These are phyloP conservation scores for Ploettnerulaceae sp. DNA, from an alignment of 2,329 filamentous ascomycete genomes.

Conservation along the genomic window DNA sequence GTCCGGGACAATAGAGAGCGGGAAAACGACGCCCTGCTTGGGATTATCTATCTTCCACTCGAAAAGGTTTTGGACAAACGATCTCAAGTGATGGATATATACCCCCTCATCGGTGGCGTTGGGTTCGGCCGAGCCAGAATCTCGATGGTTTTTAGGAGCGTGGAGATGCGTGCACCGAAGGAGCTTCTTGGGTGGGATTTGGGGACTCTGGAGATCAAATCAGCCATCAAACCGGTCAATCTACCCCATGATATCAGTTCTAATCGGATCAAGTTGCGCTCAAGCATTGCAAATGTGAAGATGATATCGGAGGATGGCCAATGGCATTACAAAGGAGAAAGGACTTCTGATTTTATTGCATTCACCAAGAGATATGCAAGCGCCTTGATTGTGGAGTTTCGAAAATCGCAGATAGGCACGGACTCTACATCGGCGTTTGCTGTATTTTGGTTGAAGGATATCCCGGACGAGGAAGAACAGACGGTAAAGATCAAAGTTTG, in stretches of 20 bases:
- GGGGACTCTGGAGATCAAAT: slow-evolving; percentile 63
- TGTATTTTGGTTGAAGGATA: slow-evolving; percentile 64
- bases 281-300: slow-evolving; percentile 56
- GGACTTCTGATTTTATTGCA: slow-evolving; percentile 45
- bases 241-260: slow-evolving; percentile 44
- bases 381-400: slow-evolving; percentile 53
- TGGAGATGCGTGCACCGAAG: slow-evolving; percentile 56
- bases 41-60: slow-evolving; percentile 64
- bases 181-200: slow-evolving; percentile 65
- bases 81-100: slow-evolving; percentile 61
- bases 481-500: slow-evolving; percentile 58
- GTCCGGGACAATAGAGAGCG: slow-evolving; percentile 64
- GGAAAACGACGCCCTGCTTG: slow-evolving; percentile 65
- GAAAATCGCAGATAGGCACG: slow-evolving; percentile 46
- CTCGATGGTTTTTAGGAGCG: slow-evolving; percentile 68
- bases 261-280: slow-evolving; percentile 50
- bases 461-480: slow-evolving; percentile 61
- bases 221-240: slow-evolving; percentile 41
- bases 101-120: slow-evolving; percentile 66
- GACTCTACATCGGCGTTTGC: slow-evolving; percentile 57
- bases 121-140: slow-evolving; percentile 65
- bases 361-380: slow-evolving; percentile 58
- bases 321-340: slow-evolving; percentile 49
- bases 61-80: slow-evolving; percentile 55
- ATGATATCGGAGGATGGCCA: slow-evolving; percentile 37